Evolutionary conservation across 371 early-diverging fungal species (phyloP).

Genomic region (Rhizopus delemar): DNA sequence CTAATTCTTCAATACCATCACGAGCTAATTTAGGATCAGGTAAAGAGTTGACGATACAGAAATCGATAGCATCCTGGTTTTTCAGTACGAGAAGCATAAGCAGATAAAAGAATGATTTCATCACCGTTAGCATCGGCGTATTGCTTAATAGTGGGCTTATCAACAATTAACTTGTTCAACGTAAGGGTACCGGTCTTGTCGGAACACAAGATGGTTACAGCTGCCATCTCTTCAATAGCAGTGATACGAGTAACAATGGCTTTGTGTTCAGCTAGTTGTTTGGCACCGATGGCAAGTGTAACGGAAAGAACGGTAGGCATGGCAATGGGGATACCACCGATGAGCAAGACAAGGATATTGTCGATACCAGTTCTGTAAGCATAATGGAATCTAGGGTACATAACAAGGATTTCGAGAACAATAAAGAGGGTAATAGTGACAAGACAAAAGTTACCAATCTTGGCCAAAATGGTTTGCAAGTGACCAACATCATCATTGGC

Average conservation of each 20-base stretch:
- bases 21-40: slow-evolving; percentile 41
- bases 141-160: slow-evolving; percentile 59
- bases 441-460: slow-evolving; percentile 90
- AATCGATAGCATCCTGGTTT: slow-evolving; percentile 82
- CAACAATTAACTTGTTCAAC: too few relatives aligned
- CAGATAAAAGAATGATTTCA: slow-evolving; percentile 63
- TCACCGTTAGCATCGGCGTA: slow-evolving; percentile 58
- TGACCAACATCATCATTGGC: slow-evolving; percentile 86
- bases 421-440: slow-evolving; percentile 70
- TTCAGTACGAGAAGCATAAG: slow-evolving; percentile 70
- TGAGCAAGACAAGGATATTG: slow-evolving; percentile 74
- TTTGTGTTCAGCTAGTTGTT: slow-evolving; percentile 89
- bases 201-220: slow-evolving; percentile 92
- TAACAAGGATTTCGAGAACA: slow-evolving; percentile 77
- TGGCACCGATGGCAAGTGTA: slow-evolving; percentile 92
- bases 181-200: slow-evolving; percentile 97
- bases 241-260: slow-evolving; percentile 89
- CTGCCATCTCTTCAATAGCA: slow-evolving; percentile 91
- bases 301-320: slow-evolving; percentile 88
- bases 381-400: slow-evolving; percentile 78
- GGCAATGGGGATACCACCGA: slow-evolving; percentile 82
- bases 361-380: slow-evolving; percentile 70
- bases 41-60: slow-evolving; percentile 67
- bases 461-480: slow-evolving; percentile 85
- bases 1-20: slow-evolving; percentile 66